phyloP scores from a whole-genome alignment of 257 asterid genomes.

The Anisodus acutangulus region DNA sequence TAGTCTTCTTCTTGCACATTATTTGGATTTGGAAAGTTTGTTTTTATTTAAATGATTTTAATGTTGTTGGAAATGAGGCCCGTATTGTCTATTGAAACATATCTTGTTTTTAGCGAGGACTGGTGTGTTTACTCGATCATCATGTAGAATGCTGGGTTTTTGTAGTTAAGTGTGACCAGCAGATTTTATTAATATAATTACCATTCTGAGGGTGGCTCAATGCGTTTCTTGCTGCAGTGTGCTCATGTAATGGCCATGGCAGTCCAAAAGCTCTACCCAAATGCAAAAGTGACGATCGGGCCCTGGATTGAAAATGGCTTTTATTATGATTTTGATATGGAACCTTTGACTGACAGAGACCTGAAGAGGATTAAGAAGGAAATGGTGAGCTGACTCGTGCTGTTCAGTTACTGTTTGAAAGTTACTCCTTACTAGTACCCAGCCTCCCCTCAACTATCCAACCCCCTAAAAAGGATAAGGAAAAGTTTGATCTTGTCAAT shows the following conservation, averaged over 20 bases:
- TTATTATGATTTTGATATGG: conserved; percentile 94
- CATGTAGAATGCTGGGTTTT: neutral
- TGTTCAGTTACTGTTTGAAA: neutral
- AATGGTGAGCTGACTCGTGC: conserved; percentile 63
- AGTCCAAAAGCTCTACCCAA: conserved; percentile 88
- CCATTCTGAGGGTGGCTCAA: neutral
- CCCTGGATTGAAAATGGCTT: conserved; percentile 98
- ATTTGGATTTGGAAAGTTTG: neutral
- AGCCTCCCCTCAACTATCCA: neutral
- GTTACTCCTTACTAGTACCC: neutral
- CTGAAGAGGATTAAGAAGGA: conserved; percentile 93
- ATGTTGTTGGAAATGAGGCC: neutral
- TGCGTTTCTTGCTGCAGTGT: conserved; percentile 60
- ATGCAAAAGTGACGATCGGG: conserved; percentile 94
- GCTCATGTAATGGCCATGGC: conserved; percentile 99
- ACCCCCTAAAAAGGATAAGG: neutral
- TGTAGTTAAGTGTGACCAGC: neutral
- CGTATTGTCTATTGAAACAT: neutral
- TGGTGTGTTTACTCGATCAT: neutral
- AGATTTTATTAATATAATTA: neutral
- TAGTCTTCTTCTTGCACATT: neutral
- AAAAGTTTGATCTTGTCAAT: neutral
- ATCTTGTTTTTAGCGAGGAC: neutral
- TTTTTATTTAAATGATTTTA: neutral
- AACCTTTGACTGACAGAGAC: conserved; percentile 88